Base-by-base conservation (phyloP, 495 filamentous ascomycete genomes). In the Penicillium goetzii region DNA sequence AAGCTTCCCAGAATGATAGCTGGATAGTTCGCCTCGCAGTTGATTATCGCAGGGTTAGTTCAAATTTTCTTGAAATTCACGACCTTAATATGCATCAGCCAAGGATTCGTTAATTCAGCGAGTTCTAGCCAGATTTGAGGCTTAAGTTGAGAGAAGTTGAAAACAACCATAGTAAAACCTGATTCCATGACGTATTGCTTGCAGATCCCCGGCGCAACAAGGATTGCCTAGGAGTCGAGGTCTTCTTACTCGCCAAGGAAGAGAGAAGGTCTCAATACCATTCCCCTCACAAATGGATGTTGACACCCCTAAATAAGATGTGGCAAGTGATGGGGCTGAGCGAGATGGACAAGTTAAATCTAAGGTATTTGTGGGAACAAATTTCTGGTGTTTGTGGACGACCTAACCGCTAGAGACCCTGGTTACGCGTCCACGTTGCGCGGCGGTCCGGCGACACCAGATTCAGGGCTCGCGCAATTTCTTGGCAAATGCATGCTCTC, bases 341-440 rank as follows among this genome's bases (percentile, higher is more conserved):
- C 3, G 33, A 36, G 1, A 36, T 36, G 2, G 33, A 14, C 36
- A 40, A n/a, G 7, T 43, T 3, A 3, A 19, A 43, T 21, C 10
- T 43, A 43, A 8, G 40, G 1, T 19, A 43, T 1, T 10, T 14
- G n/a, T 21, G 17, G 5, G 40, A 21, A 43, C 1, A 21, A 21
- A 43, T 21, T 15, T 26, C 28, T 30, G 23, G 15, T 51, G 5
- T 51, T 51, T 32, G 49, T 51, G 23, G 49, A 32, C n/a, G 0
- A 21, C 26, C 12, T 11, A 51, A 26, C 23, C 25, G 25, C 21
- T 32, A 23, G 47, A 28, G 47, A 51, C 23, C 47, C 47, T 51
- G 49, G 34, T 61, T 53, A 61, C 59, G 59, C 59, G 59, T 61
- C 59, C 36, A 28, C 17, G n/a, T 54, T 61, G 59, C 59, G 59